Evolutionary conservation across 148 eudicot genomes (phyloP).

Genomic region (Chenopodium berlandieri): DNA sequence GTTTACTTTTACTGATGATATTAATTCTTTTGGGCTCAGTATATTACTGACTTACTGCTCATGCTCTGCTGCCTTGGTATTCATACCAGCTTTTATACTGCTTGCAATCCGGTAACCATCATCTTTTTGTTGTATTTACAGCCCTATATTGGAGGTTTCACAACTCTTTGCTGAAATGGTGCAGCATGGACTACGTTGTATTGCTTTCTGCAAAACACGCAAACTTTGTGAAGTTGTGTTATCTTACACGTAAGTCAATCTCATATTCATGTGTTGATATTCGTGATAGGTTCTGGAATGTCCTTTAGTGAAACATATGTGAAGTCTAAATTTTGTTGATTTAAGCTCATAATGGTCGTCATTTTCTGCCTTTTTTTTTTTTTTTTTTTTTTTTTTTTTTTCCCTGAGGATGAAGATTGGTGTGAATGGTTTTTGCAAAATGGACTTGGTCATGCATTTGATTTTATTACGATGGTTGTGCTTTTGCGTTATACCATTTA

Average conservation of each 20-base stretch:
- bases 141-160: constrained; percentile 80
- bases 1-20: neutral
- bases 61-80: neutral
- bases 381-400: too few species aligned
- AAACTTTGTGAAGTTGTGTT: constrained; percentile 96
- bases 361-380: too few species aligned
- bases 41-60: neutral
- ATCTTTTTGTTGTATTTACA: constrained; percentile 40
- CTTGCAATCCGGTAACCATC: neutral
- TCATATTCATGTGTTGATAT: neutral
- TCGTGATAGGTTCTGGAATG: neutral
- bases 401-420: too few species aligned
- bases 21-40: neutral
- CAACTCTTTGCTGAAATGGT: constrained; percentile 81
- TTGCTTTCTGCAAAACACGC: constrained; percentile 96
- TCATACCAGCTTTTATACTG: too few species aligned
- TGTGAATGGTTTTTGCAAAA: neutral
- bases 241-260: constrained; percentile 71
- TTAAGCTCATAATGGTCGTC: neutral
- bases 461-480: neutral
- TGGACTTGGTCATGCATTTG: neutral
- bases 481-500: neutral
- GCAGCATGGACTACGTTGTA: constrained; percentile 94
- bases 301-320: neutral
- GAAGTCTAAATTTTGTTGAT: neutral